Evolutionary conservation across 2,329 filamentous ascomycete species (phyloP), one percentile per base, ranked within the genome.

Genomic region (Diplodia seriata): DNA sequence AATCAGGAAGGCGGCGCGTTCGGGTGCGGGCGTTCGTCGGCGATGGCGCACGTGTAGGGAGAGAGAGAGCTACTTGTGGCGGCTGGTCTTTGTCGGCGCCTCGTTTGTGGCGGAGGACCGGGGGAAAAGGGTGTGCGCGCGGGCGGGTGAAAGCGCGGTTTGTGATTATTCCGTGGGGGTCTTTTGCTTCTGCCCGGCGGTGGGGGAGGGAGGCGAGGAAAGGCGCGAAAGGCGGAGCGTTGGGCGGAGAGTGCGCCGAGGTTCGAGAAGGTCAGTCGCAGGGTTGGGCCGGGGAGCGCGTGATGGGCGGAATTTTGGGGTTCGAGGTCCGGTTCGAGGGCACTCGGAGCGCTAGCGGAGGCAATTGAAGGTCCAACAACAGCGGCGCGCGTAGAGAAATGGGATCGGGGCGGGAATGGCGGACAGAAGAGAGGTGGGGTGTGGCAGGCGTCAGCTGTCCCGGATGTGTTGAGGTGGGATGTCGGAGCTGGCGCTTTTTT

Each of bases 401-500:
- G 29, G 20, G 26, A 31, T 29, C 18, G 40, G n/a, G 5, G 38
- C 20, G 29, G 20, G n/a, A 38, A 33, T 14, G 26, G 36, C 9
- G 26, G 4, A 18, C 11, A 2, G 23, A 29, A 14, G 23, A n/a
- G 56, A 18, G 43, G 40, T 18, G 26, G 57, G 36, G 40, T 9
- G 40, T 31, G 18, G 31, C 26, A 18, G 40, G 43, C 38, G 23
- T 62, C 26, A 47, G 12, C 18, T 20, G 59, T 31, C 47, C 18
- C 26, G 47, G 59, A 51, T 63, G 59, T 62, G 59, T 63, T 63
- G 59, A 63, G 59, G 59, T 63, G 59, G 59, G 59, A 51, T 63
- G 59, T 62, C 59, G 59, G 59, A 38, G 59, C 59, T 63, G 59
- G 57, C 11, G 23, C 47, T 63, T 63, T 63, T 63, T 49, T 63